Base-by-base conservation (phyloP, 2,329 filamentous ascomycete species). In the Plenodomus tracheiphilus region DNA sequence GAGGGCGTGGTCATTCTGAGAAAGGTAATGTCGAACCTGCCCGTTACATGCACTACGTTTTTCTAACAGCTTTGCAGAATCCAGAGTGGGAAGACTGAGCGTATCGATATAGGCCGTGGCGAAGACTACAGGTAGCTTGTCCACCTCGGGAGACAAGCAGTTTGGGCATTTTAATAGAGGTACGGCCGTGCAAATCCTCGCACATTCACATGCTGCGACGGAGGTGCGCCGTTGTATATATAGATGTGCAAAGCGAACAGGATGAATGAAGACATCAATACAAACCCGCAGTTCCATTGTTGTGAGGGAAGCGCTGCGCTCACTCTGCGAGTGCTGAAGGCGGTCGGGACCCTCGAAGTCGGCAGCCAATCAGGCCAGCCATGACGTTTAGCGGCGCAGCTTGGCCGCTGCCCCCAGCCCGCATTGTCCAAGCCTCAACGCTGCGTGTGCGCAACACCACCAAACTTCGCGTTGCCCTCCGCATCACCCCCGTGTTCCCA, bases 1-100 rank as follows among this genome's bases (percentile, higher is more conserved):
- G 94, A 99, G 77, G 94, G 94, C 25, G 80, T 99, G 65, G 93
- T 97, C 47, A 97, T 99, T 74, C 79, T 99, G 74, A 88, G 88
- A 81, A 97, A 97, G 91, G 93, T 96, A 81, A 76, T 83, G 66
- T 44, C 21, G 10, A 9, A 4, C 21, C n/a, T 18, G 19, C 13
- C 17, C 25, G 16, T 15, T 30, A 2, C 9, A 32, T 40, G 38
- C n/a, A 7, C 5, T 21, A 41, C 18, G 52, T 48, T 11, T 4
- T 38, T 18, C 60, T 60, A 54, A 67, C 48, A n/a, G 35, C 11
- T 39, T 13, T 6, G 18, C 47, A 77, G 74, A 78, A 78, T 53
- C 74, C 75, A 20, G 75, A 77, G 39, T 78, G 75, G 75, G 65
- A 75, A 56, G 73, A 73, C 45, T 74, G 61, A 72, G 47, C 21